Evolutionary conservation across 768 basidiomycete genomes (phyloP), one percentile per base, ranked within the genome.

Genomic region (Lenzites betulinus): DNA sequence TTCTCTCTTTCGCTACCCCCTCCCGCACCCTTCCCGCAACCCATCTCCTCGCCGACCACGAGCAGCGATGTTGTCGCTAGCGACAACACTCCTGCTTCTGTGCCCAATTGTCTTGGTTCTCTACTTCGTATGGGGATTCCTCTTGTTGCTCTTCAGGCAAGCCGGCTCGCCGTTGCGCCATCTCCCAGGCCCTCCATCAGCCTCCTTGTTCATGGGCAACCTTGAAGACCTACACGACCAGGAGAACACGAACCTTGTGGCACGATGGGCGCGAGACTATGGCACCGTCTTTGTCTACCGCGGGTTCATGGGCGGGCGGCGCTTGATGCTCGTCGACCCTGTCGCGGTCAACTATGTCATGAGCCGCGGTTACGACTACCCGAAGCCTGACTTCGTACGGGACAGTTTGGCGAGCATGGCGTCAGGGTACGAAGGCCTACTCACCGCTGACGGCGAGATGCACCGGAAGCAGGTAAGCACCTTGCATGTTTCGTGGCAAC

Each of bases 301-400:
- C 46, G 80, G 81, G 52, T 85, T 83, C 72, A 67, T 83, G 55
- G 77, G 79, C 36, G 82, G 80, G 2, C 75, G 76, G 48, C 75
- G 87, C 23, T 76, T 89, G 59, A 76, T 85, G 71, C 85, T 84
- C 7, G 81, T 80, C 49, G 87, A 88, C 71, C 81, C 82, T 3
- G 70, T 75, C 20, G 85, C 86, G 1, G 69, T 89, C 39, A 74
- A 79, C 3, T 80, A 87, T 58, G 83, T 90, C 46, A 79, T 90
- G 49, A 72, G 76, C 9, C 77, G 80, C 52, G 77, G 83, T 0
- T 83, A 86, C 60, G 75, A 81, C 57, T 86, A 83, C 66, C 85
- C 82, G 28, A 89, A 89, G 70, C 85, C 86, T 2, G 79, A 83
- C 58, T 83, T 84, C 60, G 75, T 85, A 16, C 71, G 78, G 15